These are phyloP conservation scores for Irpex lacteus DNA, from an alignment of 1,284 basidiomycete genomes.

Conservation along the genomic window DNA sequence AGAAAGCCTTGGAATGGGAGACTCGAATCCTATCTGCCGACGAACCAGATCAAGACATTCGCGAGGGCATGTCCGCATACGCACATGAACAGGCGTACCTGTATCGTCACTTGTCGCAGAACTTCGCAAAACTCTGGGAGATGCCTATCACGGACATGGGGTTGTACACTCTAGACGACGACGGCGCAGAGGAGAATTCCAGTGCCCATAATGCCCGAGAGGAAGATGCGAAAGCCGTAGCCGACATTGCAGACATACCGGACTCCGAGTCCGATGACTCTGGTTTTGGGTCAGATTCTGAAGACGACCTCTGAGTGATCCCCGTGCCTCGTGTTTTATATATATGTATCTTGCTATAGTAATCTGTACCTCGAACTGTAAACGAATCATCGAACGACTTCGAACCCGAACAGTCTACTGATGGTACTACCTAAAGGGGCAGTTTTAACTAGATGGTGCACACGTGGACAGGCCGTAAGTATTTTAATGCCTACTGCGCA, in stretches of 20 bases:
- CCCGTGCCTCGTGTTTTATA: too few species aligned
- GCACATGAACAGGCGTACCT: background rate
- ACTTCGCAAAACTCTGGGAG: background rate
- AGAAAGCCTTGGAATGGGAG: slow-evolving; percentile 1
- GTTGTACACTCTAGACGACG: background rate
- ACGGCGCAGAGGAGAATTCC: background rate
- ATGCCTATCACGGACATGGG: background rate
- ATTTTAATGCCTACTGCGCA: too few species aligned
- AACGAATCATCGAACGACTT: too few species aligned
- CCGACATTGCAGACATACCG: too few species aligned
- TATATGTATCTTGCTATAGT: too few species aligned
- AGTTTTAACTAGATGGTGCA: too few species aligned
- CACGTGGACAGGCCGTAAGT: too few species aligned
- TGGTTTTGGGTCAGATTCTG: background rate
- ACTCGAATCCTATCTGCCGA: background rate
- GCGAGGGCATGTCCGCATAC: slow-evolving; percentile 2
- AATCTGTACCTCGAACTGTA: too few species aligned
- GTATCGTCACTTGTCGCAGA: background rate
- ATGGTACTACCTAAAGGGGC: too few species aligned
- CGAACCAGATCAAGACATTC: background rate
- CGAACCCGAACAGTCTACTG: too few species aligned
- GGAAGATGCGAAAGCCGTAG: background rate
- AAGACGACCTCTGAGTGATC: too few species aligned
- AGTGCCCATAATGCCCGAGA: background rate
- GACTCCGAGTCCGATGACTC: background rate